Conservation (phyloP, 768 basidiomycete genomes). For the Auricularia cornea region DNA sequence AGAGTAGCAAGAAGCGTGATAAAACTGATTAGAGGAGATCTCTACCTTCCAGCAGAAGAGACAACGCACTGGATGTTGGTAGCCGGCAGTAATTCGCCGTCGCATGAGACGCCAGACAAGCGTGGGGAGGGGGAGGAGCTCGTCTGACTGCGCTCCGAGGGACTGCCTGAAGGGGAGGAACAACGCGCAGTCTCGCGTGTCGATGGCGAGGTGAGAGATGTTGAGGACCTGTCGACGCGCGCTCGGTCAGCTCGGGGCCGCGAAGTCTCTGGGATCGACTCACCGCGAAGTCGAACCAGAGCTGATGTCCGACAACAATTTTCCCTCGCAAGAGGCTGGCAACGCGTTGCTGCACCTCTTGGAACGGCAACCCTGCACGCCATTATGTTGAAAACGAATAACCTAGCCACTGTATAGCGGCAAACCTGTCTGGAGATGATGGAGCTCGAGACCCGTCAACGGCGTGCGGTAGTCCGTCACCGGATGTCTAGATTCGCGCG, state of each 20-base stretch:
- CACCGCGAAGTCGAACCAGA: slow-evolving; percentile 49
- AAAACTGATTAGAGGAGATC: neutral
- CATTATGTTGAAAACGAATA: neutral
- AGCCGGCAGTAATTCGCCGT: slow-evolving; percentile 64
- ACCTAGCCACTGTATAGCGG: neutral
- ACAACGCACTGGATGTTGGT: slow-evolving; percentile 59
- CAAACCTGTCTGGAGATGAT: slow-evolving; percentile 34
- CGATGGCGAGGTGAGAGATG: slow-evolving; percentile 40
- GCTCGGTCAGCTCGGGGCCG: neutral
- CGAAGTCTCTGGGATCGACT: neutral
- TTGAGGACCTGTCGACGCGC: slow-evolving; percentile 36
- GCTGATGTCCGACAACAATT: slow-evolving; percentile 46
- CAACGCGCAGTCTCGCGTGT: slow-evolving; percentile 72
- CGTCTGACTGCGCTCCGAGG: slow-evolving; percentile 49
- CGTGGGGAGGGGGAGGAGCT: slow-evolving; percentile 66
- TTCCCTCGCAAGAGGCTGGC: slow-evolving; percentile 36
- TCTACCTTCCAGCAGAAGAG: neutral
- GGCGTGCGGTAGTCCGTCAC: slow-evolving; percentile 68
- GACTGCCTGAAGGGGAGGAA: slow-evolving; percentile 76
- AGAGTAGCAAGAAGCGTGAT: slow-evolving; percentile 2
- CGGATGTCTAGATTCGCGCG: slow-evolving; percentile 31
- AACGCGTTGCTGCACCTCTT: slow-evolving; percentile 38
- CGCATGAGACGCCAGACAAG: slow-evolving; percentile 78
- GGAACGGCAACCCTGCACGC: slow-evolving; percentile 39
- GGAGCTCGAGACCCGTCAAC: slow-evolving; percentile 43